A percentile compares a stretch with the other conserved stretches of the same genome.
Conservation (phyloP, 306 rosid genomes). For the Dryas drummondii region DNA sequence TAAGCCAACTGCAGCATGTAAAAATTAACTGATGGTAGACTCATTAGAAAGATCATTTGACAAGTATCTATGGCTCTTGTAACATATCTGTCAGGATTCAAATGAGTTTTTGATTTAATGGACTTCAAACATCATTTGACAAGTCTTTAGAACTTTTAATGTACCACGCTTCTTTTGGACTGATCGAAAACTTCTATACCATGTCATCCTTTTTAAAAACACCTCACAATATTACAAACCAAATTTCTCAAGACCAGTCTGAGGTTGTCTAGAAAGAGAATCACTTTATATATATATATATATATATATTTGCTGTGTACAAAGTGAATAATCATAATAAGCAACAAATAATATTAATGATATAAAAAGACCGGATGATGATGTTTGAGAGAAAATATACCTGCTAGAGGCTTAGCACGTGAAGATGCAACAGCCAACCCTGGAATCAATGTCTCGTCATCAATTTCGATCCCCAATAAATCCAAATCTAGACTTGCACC, state of each 20-base stretch:
- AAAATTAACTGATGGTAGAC: background rate
- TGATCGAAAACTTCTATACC: too few species aligned
- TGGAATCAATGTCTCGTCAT: constrained; percentile 79
- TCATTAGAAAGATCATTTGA: too few species aligned
- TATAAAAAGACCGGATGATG: background rate
- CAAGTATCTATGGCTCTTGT: too few species aligned
- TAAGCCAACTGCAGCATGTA: background rate
- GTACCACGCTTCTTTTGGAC: too few species aligned
- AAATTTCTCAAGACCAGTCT: background rate
- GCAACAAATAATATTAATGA: background rate
- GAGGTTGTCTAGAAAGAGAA: background rate
- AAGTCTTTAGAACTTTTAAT: too few species aligned
- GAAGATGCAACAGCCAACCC: constrained; percentile 90
- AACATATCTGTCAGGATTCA: too few species aligned
- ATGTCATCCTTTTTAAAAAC: too few species aligned
- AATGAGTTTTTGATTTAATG: too few species aligned
- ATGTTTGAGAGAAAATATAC: constrained; percentile 25
- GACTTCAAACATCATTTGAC: too few species aligned
- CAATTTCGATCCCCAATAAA: constrained; percentile 82
- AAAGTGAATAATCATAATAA: background rate
- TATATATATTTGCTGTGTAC: background rate
- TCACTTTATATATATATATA: background rate
- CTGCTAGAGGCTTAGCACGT: constrained; percentile 78
- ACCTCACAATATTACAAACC: background rate
- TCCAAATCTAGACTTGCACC: constrained; percentile 95